phyloP scores from a whole-genome alignment of 176 grass and related monocot species.

The Oryza punctata region DNA sequence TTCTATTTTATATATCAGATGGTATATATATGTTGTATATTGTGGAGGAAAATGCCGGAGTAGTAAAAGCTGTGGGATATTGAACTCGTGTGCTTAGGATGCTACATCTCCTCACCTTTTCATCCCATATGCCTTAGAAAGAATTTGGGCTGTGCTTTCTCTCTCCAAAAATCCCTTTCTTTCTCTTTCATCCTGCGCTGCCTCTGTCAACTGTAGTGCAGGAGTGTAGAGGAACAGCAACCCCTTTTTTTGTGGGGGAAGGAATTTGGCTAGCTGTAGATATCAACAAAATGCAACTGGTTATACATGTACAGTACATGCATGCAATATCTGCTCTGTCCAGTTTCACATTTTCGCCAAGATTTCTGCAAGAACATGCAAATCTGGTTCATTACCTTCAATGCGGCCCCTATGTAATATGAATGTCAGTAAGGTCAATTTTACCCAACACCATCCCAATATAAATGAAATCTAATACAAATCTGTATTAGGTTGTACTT shows the following conservation, averaged over 20 bases:
- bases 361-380: not conserved
- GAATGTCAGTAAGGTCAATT: not conserved
- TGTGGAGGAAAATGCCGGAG: not conserved
- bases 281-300: not conserved
- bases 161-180: conserved; percentile 17
- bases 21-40: not conserved
- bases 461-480: too few relatives aligned
- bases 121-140: conserved; percentile 32
- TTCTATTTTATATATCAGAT: not conserved
- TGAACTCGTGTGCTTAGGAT: conserved; percentile 47
- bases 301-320: not conserved
- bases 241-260: not conserved
- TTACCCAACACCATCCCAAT: too few relatives aligned
- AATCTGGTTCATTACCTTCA: not conserved
- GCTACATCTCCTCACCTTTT: conserved; percentile 22
- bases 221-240: not conserved
- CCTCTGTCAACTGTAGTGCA: conserved; percentile 5
- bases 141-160: conserved; percentile 29
- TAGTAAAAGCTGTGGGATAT: not conserved
- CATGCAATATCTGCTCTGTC: not conserved
- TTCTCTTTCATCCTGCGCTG: conserved; percentile 18
- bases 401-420: not conserved
- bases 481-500: too few relatives aligned
- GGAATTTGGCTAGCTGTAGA: not conserved
- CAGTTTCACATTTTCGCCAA: not conserved